These are phyloP conservation scores for Cryptococcus sp. DNA, from an alignment of 1,284 basidiomycete species.

Conservation along the genomic window DNA sequence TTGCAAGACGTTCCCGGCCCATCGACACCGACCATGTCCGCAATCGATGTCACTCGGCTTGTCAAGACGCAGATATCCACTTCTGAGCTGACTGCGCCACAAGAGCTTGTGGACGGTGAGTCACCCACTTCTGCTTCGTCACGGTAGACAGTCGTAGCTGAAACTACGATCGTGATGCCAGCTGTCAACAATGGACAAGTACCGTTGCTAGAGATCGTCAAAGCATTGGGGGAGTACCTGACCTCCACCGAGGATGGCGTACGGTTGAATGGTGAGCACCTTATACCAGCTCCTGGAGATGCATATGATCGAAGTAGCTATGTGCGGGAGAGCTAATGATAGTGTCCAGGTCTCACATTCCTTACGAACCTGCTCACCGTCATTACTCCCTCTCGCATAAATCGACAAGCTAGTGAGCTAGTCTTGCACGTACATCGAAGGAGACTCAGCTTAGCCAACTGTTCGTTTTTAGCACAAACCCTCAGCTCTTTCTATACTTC, in stretches of 20 bases:
- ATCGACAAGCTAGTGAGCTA: constrained; percentile 73
- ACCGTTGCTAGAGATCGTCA: constrained; percentile 80
- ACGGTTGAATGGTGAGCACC: constrained; percentile 70
- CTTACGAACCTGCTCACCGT: constrained; percentile 3
- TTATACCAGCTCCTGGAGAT: neutral
- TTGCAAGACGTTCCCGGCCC: too few relatives aligned
- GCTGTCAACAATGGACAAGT: constrained; percentile 66
- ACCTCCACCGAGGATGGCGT: constrained; percentile 79
- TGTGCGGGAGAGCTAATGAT: neutral
- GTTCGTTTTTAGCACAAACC: constrained; percentile 65
- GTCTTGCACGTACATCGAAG: neutral
- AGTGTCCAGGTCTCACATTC: constrained; percentile 40
- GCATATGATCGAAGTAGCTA: too few relatives aligned
- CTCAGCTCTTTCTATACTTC: constrained; percentile 79
- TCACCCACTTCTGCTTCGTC: neutral
- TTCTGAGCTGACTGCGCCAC: constrained; percentile 40
- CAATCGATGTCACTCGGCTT: constrained; percentile 48
- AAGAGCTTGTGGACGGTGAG: constrained; percentile 45
- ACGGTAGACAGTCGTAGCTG: neutral
- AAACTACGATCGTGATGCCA: constrained; percentile 45
- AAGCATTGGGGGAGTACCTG: constrained; percentile 80
- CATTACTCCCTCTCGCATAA: constrained; percentile 61
- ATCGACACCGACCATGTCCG: neutral
- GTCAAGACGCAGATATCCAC: constrained; percentile 49
- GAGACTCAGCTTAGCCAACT: neutral